Evolutionary conservation across 495 filamentous ascomycete genomes (phyloP), one percentile per base, ranked within the genome.

Genomic region (Usnea hakonensis): DNA sequence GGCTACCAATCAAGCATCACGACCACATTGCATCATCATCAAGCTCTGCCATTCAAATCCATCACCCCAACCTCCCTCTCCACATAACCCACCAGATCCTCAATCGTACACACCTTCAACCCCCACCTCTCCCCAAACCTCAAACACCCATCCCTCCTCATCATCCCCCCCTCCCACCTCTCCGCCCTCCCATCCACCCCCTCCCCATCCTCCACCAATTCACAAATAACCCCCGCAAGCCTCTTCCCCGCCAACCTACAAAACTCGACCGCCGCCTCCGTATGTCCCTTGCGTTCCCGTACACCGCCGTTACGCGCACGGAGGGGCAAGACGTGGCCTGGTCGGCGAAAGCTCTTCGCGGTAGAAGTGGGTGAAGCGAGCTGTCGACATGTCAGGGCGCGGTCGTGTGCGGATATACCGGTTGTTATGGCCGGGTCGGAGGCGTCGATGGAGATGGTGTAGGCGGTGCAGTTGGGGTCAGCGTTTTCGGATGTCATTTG

Each of bases 41-140:
- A 57, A 14, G 26, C 33, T 28, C 28, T 28, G 26, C 54, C 54
- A 40, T 62, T 50, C 23, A 56, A 17, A 9, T 56, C 23, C 40
- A 62, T 30, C 28, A 5, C 17, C 23, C 43, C 57, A 35, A 38
- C 13, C 30, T 50, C 38, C 21, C 36, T 62, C 3, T 32, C 44
- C 40, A 97, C 71, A 73, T 93, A 89, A 61, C 72, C 77, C 43
- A 92, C 87, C 75, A 98, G 75, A 72, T 90, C 91, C 71, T 91
- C 92, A 75, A 98, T 97, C 10, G 94, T 97, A 73, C 92, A 95
- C 44, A 95, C 90, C 76, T 87, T 92, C 64, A 97, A 75, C 13
- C 91, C 91, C 87, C 90, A 97, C 72, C 80, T 84, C 74, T 83
- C 83, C 16, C 91, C 95, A 81, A 98, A 98, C 37, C 75, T 80